Evolutionary conservation across 371 early-diverging fungal species (phyloP).

Genomic region (Apophysomyces ossiformis): DNA sequence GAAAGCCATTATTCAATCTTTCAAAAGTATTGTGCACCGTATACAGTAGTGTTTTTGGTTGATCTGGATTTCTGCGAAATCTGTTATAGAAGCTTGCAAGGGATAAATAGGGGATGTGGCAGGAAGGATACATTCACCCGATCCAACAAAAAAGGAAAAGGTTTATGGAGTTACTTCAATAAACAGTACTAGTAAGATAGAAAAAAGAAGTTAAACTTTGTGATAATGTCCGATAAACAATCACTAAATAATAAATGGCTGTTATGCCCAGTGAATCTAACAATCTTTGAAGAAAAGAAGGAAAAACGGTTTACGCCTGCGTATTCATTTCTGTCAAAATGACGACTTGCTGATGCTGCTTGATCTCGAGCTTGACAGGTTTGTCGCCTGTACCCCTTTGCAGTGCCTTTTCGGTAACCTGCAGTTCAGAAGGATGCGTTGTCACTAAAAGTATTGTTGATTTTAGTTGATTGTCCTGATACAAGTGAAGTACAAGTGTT

Average conservation of each 20-base stretch:
- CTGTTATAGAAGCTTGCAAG: no score
- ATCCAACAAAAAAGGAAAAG: background rate
- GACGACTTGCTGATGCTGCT: conserved; percentile 55
- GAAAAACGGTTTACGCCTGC: conserved; percentile 20
- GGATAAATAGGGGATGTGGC: background rate
- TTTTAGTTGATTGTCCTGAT: background rate
- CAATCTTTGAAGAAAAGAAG: background rate
- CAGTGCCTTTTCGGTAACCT: conserved; percentile 35
- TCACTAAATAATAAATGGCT: no score
- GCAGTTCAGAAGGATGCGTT: conserved; percentile 42
- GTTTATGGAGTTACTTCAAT: conserved; percentile 3
- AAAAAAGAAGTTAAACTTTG: background rate
- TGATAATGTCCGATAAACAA: no score
- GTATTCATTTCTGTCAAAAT: conserved; percentile 44
- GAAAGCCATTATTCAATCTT: no score
- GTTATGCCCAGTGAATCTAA: background rate
- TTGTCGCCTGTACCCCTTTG: conserved; percentile 44
- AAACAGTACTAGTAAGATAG: background rate
- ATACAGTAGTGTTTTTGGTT: no score
- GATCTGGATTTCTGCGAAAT: no score
- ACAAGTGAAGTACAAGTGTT: background rate
- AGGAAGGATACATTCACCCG: background rate
- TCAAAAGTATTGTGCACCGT: no score
- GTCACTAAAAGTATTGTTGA: conserved; percentile 27
- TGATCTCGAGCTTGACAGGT: conserved; percentile 48